A percentile compares a stretch with the other conserved stretches of the same genome.
Conservation (phyloP, 768 basidiomycete species). For the Phylloporus arenicola region DNA sequence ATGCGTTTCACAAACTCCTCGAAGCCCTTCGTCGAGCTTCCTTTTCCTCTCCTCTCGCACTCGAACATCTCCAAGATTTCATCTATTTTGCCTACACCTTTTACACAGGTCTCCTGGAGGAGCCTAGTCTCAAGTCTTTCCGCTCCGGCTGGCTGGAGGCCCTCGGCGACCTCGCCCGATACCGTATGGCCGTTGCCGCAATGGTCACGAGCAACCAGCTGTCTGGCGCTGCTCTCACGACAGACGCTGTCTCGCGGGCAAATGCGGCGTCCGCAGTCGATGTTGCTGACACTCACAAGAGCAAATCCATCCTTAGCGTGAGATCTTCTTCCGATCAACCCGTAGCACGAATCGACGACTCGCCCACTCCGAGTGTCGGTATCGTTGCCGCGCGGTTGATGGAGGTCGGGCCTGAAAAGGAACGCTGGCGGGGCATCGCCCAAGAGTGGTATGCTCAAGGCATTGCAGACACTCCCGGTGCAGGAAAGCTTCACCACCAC, state of each 20-base stretch:
- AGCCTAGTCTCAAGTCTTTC: constrained; percentile 63
- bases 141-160: constrained; percentile 91
- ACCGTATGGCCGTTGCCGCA: constrained; percentile 93
- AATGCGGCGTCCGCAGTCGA: constrained; percentile 28
- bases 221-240: constrained; percentile 43
- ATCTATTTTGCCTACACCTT: constrained; percentile 94
- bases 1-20: constrained; percentile 84
- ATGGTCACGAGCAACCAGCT: constrained; percentile 55
- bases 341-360: constrained; percentile 56
- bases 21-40: constrained; percentile 87
- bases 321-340: constrained; percentile 41
- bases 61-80: constrained; percentile 91
- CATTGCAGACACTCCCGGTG: constrained; percentile 85
- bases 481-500: constrained; percentile 92
- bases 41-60: constrained; percentile 53
- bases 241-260: constrained; percentile 50
- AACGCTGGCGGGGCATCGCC: constrained; percentile 85
- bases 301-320: constrained; percentile 26
- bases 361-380: constrained; percentile 75
- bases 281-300: constrained; percentile 30
- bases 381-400: constrained; percentile 73
- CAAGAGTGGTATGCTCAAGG: constrained; percentile 91
- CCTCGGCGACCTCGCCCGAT: constrained; percentile 91
- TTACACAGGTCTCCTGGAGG: constrained; percentile 86
- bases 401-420: constrained; percentile 87